Base-by-base conservation (phyloP, 306 rosid genomes). In the Albizia julibrissin region DNA sequence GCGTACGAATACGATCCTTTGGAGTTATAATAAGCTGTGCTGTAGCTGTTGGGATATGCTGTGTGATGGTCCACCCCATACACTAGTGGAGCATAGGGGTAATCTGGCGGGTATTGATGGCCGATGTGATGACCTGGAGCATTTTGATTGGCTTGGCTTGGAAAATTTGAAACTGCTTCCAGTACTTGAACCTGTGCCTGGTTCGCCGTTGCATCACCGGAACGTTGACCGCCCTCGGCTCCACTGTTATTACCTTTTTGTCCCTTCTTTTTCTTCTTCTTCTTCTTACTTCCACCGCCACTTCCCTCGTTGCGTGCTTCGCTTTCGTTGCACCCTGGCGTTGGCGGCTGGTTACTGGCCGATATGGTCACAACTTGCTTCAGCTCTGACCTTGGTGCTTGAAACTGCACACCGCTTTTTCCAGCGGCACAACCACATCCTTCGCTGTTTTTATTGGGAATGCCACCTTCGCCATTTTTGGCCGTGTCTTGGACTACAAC, bases 231-330 rank as follows among this genome's bases (percentile, higher is more conserved):
- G n/a, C 81, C 89, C 1, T 71, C 86, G n/a, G 11, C 11, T 8
- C 40, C 79, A 12, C 10, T 47, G 31, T 47, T 85, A 56, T 76
- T 82, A 72, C 78, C 82, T 47, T 82, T 92, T 31, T 83, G 83
- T 84, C 85, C 90, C 84, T 88, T 91, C 64, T 72, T 86, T 76
- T 84, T 91, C 72, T 79, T 56, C 11, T 21, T 91, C 70, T 78
- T 89, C 90, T 61, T 56, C 3, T 21, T 91, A 69, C 77, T 89
- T 3, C 84, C 81, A 68, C 80, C 75, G 75, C 26, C 71, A 66
- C 71, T 31, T 37, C 33, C 22, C 74, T 80, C 86, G 4, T 8
- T 84, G 33, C 50, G 84, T 8, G 42, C 74, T 12, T 72, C 89
- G 39, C 68, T 52, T 27, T 74, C 89, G 10, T 50, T 52, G 26